Evolutionary conservation across 2,329 filamentous ascomycete genomes (phyloP), one percentile per base, ranked within the genome.

Genomic region (Mycocentrospora acerina): DNA sequence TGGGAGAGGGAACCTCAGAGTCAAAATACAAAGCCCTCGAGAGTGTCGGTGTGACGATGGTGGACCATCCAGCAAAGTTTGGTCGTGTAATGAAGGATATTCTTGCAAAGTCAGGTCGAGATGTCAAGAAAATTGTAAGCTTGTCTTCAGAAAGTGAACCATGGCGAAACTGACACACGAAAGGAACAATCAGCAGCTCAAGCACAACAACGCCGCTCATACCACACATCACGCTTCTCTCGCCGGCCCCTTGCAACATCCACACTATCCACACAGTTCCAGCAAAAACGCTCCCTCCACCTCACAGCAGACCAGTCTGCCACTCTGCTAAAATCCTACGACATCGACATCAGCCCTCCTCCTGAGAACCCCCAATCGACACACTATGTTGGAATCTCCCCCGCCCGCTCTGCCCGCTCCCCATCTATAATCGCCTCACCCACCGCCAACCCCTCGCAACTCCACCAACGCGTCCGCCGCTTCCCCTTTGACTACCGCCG

Each of bases 21-120:
- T 73, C 76, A n/a, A 91, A 91, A 66, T 80, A 85, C 43, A 75
- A 74, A 28, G 77, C 80, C 2, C 72, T 91, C n/a, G 70, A 82
- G 59, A 71, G 76, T 38, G 85, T 78, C 10, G 85, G 85, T 2
- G 85, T 79, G 0, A 79, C 77, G 0, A 81, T 90, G 66, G 82
- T 90, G 3, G 80, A 86, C 43, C 86, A 90, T 57, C 87, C 87
- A 0, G 83, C 86, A 32, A 82, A 86, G 46, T 86, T 91, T 45
- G 87, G 87, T 8, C 47, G 76, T 14, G 79, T 80, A 0, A 80
- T 90, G 74, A 85, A 82, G 61, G 68, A 70, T 3, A 69, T 86
- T 11, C 68, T 90, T 4, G 66, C 63, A 12, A 67, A 70, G 25
- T 65, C 66, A 32, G 70, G 68, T 47, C 50, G 69, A 40, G 59